A percentile compares a stretch with the other conserved stretches of the same genome.
phyloP scores from a whole-genome alignment of 495 filamentous ascomycete genomes.

The Daldinia grandis region DNA sequence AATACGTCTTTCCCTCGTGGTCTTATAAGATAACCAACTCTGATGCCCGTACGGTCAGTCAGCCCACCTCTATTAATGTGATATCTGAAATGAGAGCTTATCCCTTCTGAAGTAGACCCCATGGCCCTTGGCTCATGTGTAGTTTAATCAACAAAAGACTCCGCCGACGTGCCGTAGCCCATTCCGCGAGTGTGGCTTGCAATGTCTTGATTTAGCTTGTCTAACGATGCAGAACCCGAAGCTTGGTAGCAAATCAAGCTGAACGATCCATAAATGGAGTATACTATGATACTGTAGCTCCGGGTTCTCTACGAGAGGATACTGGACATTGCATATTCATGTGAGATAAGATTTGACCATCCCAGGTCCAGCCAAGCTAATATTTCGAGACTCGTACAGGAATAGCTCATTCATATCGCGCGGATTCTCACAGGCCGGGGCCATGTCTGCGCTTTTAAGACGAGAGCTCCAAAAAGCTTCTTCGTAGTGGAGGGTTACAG shows the following conservation, averaged over 20 bases:
- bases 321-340: constrained; percentile 20
- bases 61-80: constrained; percentile 15
- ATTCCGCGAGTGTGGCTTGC: constrained; percentile 26
- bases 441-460: constrained; percentile 4
- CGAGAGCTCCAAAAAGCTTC: not conserved
- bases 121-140: constrained; percentile 14
- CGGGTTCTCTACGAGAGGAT: constrained; percentile 9
- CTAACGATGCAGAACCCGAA: constrained; percentile 28
- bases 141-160: constrained; percentile 19
- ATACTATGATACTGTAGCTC: constrained; percentile 10
- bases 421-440: not conserved
- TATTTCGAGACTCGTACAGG: constrained; percentile 1
- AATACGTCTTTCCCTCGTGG: constrained; percentile 1
- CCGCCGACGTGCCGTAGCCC: constrained; percentile 4
- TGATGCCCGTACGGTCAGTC: not conserved
- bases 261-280: constrained; percentile 8
- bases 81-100: constrained; percentile 1
- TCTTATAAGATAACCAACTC: constrained; percentile 29
- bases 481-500: constrained; percentile 14
- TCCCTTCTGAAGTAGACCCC: constrained; percentile 16
- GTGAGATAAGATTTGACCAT: constrained; percentile 33
- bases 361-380: constrained; percentile 8
- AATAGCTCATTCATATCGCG: constrained; percentile 1
- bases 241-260: not conserved
- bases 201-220: constrained; percentile 29